These are phyloP conservation scores for Auriscalpium microsporum DNA, from an alignment of 768 basidiomycete genomes.

Conservation along the genomic window DNA sequence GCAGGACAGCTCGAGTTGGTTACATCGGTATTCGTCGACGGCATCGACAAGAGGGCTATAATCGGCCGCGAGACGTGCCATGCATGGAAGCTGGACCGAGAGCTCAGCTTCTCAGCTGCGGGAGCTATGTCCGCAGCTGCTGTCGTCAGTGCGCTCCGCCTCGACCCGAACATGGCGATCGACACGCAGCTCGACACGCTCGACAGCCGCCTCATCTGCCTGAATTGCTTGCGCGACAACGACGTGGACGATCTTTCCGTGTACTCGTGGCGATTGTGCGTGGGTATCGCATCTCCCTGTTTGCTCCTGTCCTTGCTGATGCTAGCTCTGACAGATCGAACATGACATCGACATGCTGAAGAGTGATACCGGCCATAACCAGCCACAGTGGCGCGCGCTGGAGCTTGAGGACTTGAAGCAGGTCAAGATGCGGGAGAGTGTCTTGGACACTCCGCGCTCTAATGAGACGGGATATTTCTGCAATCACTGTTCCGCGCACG, in stretches of 20 bases:
- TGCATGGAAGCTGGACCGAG: slow-evolving; percentile 5
- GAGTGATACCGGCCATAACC: neutral
- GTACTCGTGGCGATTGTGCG: slow-evolving; percentile 4
- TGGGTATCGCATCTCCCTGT: neutral
- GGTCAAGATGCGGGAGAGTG: neutral
- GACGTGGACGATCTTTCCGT: neutral
- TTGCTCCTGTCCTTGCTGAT: neutral
- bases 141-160: neutral
- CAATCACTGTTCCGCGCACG: neutral
- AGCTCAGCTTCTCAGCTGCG: neutral
- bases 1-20: slow-evolving; percentile 10
- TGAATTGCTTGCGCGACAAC: neutral
- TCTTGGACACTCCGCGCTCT: neutral
- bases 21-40: slow-evolving; percentile 4
- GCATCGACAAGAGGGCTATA: neutral
- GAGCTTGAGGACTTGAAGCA: neutral
- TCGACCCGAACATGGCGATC: neutral
- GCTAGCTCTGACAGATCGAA: neutral
- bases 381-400: neutral
- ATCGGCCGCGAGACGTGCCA: slow-evolving; percentile 12
- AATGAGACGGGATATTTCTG: neutral
- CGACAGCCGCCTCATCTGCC: neutral
- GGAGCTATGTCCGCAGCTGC: slow-evolving; percentile 3
- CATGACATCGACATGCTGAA: neutral
- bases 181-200: neutral